These are phyloP conservation scores for Thermothielavioides terrestris DNA, from an alignment of 495 filamentous ascomycete genomes.

Conservation along the genomic window DNA sequence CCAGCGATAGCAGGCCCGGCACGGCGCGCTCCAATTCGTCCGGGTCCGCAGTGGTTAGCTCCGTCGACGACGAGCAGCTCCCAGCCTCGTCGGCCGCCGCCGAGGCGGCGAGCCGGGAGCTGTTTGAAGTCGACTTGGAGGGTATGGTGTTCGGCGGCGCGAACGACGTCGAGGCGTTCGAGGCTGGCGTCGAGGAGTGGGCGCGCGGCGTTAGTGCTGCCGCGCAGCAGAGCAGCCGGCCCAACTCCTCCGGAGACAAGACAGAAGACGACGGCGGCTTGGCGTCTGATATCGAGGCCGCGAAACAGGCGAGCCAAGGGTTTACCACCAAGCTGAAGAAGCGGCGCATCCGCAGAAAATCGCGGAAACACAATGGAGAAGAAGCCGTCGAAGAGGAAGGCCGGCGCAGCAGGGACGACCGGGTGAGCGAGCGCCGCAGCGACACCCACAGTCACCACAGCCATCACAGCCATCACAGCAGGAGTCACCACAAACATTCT, in stretches of 20 bases:
- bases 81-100: slow-evolving; percentile 35
- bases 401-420: slow-evolving; percentile 16
- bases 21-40: slow-evolving; percentile 20
- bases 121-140: slow-evolving; percentile 36
- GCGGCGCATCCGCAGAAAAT: slow-evolving; percentile 34
- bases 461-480: slow-evolving; percentile 18
- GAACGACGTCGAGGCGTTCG: slow-evolving; percentile 28
- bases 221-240: slow-evolving; percentile 1
- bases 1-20: slow-evolving; percentile 14
- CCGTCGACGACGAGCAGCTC: slow-evolving; percentile 21
- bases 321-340: slow-evolving; percentile 44
- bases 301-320: slow-evolving; percentile 32
- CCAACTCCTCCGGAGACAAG: background rate
- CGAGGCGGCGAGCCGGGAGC: slow-evolving; percentile 30
- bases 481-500: slow-evolving; percentile 26
- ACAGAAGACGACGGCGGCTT: slow-evolving; percentile 24
- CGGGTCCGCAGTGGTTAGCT: slow-evolving; percentile 17
- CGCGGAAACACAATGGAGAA: slow-evolving; percentile 23
- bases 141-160: slow-evolving; percentile 26
- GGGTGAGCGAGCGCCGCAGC: slow-evolving; percentile 12
- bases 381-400: slow-evolving; percentile 4
- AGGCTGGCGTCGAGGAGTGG: slow-evolving; percentile 38
- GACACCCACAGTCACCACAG: slow-evolving; percentile 18
- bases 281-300: slow-evolving; percentile 36
- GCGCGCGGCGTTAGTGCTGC: slow-evolving; percentile 42